phyloP scores from a whole-genome alignment of 495 filamentous ascomycete genomes.

The Penicillium longicatenatum region DNA sequence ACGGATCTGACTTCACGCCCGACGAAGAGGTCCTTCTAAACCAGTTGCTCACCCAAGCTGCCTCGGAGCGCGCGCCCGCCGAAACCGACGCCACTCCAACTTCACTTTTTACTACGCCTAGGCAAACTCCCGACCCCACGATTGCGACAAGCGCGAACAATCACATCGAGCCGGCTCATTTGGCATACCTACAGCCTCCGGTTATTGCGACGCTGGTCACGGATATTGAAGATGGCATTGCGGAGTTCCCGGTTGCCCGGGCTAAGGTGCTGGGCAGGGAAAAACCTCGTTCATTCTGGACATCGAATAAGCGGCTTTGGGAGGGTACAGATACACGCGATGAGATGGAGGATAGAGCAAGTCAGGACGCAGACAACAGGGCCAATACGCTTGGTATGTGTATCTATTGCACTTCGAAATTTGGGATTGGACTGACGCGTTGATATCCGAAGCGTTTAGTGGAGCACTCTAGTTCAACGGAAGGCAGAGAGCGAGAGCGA shows the following conservation, averaged over 20 bases:
- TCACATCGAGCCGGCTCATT: constrained; percentile 7
- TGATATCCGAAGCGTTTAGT: constrained; percentile 67
- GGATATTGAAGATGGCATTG: constrained; percentile 45
- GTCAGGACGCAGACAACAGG: constrained; percentile 34
- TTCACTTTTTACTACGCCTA: constrained; percentile 9
- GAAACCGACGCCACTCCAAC: constrained; percentile 16
- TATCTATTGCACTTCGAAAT: not conserved
- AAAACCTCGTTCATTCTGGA: constrained; percentile 38
- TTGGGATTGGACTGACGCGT: constrained; percentile 46
- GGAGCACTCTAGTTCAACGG: constrained; percentile 50
- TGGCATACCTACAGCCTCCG: constrained; percentile 15
- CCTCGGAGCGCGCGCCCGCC: constrained; percentile 29
- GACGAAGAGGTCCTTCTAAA: constrained; percentile 60
- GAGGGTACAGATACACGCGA: constrained; percentile 10
- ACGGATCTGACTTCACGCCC: constrained; percentile 70
- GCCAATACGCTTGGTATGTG: constrained; percentile 37
- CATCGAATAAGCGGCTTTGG: constrained; percentile 20
- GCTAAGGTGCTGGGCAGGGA: constrained; percentile 48
- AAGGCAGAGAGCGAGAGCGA: constrained; percentile 46
- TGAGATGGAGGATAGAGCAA: constrained; percentile 18
- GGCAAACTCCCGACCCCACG: constrained; percentile 10
- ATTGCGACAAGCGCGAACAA: constrained; percentile 8
- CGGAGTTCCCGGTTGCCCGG: constrained; percentile 29
- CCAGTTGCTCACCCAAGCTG: constrained; percentile 44
- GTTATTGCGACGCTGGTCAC: constrained; percentile 16